Evolutionary conservation across 73 alveolate genomes (phyloP), one percentile per base, ranked within the genome.

Genomic region (Blepharisma stoltei): DNA sequence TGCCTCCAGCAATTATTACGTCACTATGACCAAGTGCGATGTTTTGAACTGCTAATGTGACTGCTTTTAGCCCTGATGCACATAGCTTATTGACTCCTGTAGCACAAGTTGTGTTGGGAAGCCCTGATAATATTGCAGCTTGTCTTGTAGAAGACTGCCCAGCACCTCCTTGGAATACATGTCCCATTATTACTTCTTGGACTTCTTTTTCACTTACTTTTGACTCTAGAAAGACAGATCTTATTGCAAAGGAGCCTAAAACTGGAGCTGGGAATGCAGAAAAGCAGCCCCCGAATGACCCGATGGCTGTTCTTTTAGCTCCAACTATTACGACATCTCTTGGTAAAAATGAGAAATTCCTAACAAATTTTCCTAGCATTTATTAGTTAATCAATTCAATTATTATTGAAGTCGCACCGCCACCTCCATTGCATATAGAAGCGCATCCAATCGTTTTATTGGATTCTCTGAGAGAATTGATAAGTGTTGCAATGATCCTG

Each of bases 361-460:
- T 11, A 50, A 50, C 65, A 14, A 50, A 18, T 14, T 50, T 50
- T 50, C 41, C 41, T 32, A 32, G 65, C 21, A 60, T 25, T 60
- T 14, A 60, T 25, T 60, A 60, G 23, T 60, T 25, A 8, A 60
- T 20, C 14, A 60, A n/a, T 44, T 69, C 76, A 9, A 69, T n/a
- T 7, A 69, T n/a, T 37, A 69, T 43, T 38, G 97, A 89, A 9
- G 96, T 86, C 71, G 97, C 98, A 37, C 98, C 98, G 6, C 98
- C 98, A 6, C 96, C 96, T 7, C 94, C 96, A 83, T 88, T 93
- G 91, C 95, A 84, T 46, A 93, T 90, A 60, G 95, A 82, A 21
- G 98, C 98, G 78, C 89, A 70, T 41, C 98, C 98, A 14, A 88
- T 65, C 21, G 68, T 75, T 0, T 81, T 92, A 38, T 91, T 85